Evolutionary conservation across 306 rosid genomes (phyloP), one percentile per base, ranked within the genome.

Genomic region (Arachis hypogaea): DNA sequence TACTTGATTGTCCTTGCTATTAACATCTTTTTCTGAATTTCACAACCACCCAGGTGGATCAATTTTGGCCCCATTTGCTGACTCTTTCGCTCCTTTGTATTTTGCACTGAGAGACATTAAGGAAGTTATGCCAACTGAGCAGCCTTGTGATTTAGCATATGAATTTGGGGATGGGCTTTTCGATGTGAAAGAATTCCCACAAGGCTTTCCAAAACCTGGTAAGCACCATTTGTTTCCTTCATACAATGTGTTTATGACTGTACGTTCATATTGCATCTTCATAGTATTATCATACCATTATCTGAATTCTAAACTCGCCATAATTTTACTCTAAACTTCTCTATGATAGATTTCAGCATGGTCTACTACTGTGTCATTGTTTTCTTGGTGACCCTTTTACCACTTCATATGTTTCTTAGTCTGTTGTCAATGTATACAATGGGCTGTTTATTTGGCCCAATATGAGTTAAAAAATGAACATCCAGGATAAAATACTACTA

Each of bases 51-150:
- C 92, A 93, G 97, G 86, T 70, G 86, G 86, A 65, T 76, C 93
- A 42, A 22, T 85, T 76, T 16, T 86, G 71, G 80, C 82, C 63
- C 80, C 88, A 73, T 81, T 90, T 73, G 82, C 92, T 11, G 78
- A 82, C 55, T 84, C 91, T 61, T 80, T 83, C 41, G 45, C 79
- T 66, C 97, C 98, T 54, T 77, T 93, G 85, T 93, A 90, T 80
- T 90, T 93, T 22, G 68, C 66, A 58, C 85, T 93, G 78, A 86
- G 76, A 61, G 84, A 87, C 78, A 56, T 83, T 47, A 86, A 83
- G 77, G 98, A 88, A 87, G 98, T 88, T 58, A 87, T 90, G 98
- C 77, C 98, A 72, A 90, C 98, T 41, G 98, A 87, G 78, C 93
- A 93, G 75, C 97, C 96, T 55, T 90, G 98, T 85, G 98, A 87